phyloP scores from a whole-genome alignment of 116 monocot genomes.

The Thalassia testudinum region DNA sequence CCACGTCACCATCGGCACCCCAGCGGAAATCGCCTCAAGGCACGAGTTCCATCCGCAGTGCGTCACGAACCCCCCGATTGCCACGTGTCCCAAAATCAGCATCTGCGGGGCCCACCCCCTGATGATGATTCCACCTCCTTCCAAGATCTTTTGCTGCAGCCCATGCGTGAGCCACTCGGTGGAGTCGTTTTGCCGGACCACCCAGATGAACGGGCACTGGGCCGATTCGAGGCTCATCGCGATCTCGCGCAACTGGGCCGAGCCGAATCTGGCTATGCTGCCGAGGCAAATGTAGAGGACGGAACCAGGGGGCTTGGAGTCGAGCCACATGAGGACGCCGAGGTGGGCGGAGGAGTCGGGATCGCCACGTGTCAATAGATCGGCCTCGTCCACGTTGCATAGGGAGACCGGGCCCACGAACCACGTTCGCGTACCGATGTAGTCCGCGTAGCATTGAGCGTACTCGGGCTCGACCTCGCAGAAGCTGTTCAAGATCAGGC shows the following conservation, averaged over 20 bases:
- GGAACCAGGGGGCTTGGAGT: background rate
- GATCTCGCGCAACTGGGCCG: slow-evolving; percentile 17
- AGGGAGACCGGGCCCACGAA: slow-evolving; percentile 24
- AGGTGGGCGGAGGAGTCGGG: too few relatives aligned
- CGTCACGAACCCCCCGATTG: slow-evolving; percentile 19
- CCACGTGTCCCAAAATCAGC: slow-evolving; percentile 6
- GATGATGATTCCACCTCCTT: slow-evolving; percentile 4
- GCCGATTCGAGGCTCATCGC: slow-evolving; percentile 16
- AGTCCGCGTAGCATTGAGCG: background rate
- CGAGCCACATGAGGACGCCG: slow-evolving; percentile 31
- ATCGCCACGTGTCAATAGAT: too few relatives aligned
- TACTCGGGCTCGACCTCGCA: slow-evolving; percentile 11
- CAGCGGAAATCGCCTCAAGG: slow-evolving; percentile 16
- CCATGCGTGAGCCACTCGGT: too few relatives aligned
- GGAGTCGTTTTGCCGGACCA: background rate
- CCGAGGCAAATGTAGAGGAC: slow-evolving; percentile 43
- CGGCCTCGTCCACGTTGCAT: too few relatives aligned
- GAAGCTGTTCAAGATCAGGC: slow-evolving; percentile 17
- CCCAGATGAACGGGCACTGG: slow-evolving; percentile 15
- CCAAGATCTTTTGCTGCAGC: background rate
- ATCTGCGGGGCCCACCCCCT: slow-evolving; percentile 17
- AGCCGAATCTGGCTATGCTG: slow-evolving; percentile 6
- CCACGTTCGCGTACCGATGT: slow-evolving; percentile 4
- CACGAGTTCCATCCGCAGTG: slow-evolving; percentile 49
- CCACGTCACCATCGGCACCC: slow-evolving; percentile 12